Percentiles rank a stretch among this genome's conserved stretches.
Evolutionary conservation across 2,329 filamentous ascomycete genomes (phyloP).

Genomic region (Dothideomycetes sp.): DNA sequence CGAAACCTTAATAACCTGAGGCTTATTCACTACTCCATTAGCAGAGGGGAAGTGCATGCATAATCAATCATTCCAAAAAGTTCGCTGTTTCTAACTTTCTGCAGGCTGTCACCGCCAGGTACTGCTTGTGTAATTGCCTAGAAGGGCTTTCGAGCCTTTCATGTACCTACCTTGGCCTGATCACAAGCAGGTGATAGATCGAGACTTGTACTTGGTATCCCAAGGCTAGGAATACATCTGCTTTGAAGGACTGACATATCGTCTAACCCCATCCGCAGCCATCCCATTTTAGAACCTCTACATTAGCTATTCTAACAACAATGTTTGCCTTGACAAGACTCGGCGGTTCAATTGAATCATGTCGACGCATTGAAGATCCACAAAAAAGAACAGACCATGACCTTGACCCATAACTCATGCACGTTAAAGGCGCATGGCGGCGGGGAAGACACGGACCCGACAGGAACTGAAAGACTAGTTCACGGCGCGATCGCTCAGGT

Average conservation of each 20-base stretch:
- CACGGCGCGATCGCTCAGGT: constrained; percentile 10
- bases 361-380: constrained; percentile 5
- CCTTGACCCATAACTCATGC: constrained; percentile 8
- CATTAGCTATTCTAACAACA: not conserved
- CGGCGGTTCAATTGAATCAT: no score
- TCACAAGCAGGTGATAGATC: no score
- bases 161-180: no score
- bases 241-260: not conserved
- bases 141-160: no score
- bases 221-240: not conserved
- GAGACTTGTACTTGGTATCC: no score
- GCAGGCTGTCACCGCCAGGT: not conserved
- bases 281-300: not conserved
- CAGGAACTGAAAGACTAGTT: constrained; percentile 8
- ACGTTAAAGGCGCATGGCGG: constrained; percentile 11
- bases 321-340: constrained; percentile 4
- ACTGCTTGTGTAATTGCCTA: not conserved
- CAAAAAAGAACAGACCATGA: constrained; percentile 9
- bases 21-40: constrained; percentile 4
- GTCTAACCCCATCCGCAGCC: not conserved
- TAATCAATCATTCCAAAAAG: not conserved
- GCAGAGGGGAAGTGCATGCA: no score
- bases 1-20: constrained; percentile 10
- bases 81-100: constrained; percentile 9
- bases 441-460: constrained; percentile 13